Percentiles rank a stretch among this genome's conserved stretches.
phyloP scores from a whole-genome alignment of 768 basidiomycete species.

The Suillus placidus region DNA sequence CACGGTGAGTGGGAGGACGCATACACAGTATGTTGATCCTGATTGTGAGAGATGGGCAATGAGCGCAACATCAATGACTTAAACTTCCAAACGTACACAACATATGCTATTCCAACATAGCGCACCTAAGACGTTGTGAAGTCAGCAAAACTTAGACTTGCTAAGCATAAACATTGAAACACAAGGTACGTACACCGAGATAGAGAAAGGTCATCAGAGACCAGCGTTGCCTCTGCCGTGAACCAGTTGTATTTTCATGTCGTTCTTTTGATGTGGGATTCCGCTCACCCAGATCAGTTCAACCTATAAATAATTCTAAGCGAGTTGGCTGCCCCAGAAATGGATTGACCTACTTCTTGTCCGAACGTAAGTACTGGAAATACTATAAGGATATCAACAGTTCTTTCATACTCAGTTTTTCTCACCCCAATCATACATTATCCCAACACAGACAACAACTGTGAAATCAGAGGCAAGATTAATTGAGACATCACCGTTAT shows the following conservation, averaged over 20 bases:
- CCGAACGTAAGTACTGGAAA: neutral
- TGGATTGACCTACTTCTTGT: neutral
- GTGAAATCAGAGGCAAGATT: neutral
- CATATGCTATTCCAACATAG: neutral
- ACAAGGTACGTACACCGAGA: neutral
- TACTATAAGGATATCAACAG: too few relatives aligned
- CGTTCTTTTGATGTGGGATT: neutral
- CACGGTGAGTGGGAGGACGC: too few relatives aligned
- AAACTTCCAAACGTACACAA: neutral
- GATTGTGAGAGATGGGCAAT: neutral
- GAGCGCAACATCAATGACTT: neutral
- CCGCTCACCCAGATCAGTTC: neutral
- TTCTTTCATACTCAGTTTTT: neutral
- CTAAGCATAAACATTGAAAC: too few relatives aligned
- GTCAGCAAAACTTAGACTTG: neutral
- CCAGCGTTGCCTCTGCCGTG: neutral
- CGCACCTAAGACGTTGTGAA: neutral
- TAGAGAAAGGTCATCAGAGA: neutral
- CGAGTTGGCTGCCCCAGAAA: neutral
- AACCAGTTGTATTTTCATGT: too few relatives aligned
- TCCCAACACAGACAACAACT: too few relatives aligned
- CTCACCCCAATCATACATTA: neutral
- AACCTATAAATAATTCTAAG: neutral
- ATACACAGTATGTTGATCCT: neutral
- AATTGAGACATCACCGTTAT: neutral